A percentile compares a stretch with the other conserved stretches of the same genome.
phyloP scores from a whole-genome alignment of 352 stramenopile genomes.

The Phytophthora pinifolia region DNA sequence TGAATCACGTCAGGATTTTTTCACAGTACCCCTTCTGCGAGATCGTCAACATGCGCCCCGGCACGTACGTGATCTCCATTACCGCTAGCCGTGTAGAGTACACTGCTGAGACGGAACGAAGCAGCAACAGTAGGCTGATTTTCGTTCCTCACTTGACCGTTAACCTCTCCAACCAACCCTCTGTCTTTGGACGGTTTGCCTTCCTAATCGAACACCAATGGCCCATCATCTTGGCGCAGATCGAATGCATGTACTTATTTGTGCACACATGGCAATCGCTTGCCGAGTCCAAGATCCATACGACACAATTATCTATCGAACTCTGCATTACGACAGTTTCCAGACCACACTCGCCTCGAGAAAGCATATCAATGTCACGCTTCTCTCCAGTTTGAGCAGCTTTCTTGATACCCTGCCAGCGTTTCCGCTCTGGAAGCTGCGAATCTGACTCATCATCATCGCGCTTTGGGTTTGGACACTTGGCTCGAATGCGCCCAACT shows the following conservation, averaged over 20 bases:
- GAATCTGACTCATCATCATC: constrained; percentile 11
- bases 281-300: not conserved
- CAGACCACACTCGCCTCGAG: not conserved
- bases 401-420: constrained; percentile 7
- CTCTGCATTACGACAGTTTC: not conserved
- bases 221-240: constrained; percentile 8
- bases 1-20: constrained; percentile 2
- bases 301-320: not conserved
- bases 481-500: constrained; percentile 6
- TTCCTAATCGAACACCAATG: constrained; percentile 15
- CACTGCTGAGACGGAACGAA: not conserved
- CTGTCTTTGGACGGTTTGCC: not conserved
- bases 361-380: not conserved
- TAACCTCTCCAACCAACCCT: not conserved
- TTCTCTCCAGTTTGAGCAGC: not conserved
- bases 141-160: constrained; percentile 1
- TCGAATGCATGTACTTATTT: not conserved
- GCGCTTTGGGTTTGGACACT: constrained; percentile 2
- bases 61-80: constrained; percentile 13
- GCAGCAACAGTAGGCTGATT: not conserved
- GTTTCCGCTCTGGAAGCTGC: constrained; percentile 9
- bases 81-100: not conserved
- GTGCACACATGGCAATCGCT: constrained; percentile 2
- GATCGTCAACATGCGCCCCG: not conserved
- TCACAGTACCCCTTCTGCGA: constrained; percentile 3